Evolutionary conservation across 1,139 yeast genomes (phyloP).

Genomic region (Diutina ranongensis): DNA sequence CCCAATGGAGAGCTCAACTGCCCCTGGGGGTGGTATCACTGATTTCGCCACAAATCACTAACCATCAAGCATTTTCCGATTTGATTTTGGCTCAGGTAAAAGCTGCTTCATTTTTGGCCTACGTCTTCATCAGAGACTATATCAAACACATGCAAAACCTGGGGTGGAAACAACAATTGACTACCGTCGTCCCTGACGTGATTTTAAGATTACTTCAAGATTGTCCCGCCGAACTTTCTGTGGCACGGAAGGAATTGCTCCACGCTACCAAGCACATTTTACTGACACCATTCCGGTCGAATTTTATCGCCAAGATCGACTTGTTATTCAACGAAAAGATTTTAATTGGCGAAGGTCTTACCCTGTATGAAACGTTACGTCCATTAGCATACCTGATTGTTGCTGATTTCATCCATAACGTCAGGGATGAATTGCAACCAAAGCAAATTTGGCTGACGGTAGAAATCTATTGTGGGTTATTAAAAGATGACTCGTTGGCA

Average conservation of each 20-base stretch:
- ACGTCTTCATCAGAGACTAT: conserved; percentile 77
- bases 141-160: conserved; percentile 49
- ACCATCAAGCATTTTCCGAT: conserved; percentile 76
- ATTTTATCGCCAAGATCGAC: conserved; percentile 81
- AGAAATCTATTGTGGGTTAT: conserved; percentile 64
- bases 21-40: conserved; percentile 44
- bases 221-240: conserved; percentile 91
- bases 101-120: conserved; percentile 91
- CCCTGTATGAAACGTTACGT: conserved; percentile 75
- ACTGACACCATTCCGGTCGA: conserved; percentile 74
- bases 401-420: conserved; percentile 92
- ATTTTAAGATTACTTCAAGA: conserved; percentile 81
- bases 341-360: conserved; percentile 84
- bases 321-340: conserved; percentile 77
- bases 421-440: conserved; percentile 73
- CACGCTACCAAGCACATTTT: conserved; percentile 93
- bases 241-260: conserved; percentile 83
- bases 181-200: conserved; percentile 69
- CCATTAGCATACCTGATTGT: conserved; percentile 94
- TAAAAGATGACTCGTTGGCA: conserved; percentile 76
- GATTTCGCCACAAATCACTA: conserved; percentile 55
- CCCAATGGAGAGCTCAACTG: conserved; percentile 40
- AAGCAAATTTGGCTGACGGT: conserved; percentile 87
- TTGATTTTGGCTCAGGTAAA: conserved; percentile 93
- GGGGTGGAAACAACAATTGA: conserved; percentile 22